Base-by-base conservation (phyloP, 305 asterid genomes). In the Plantago lanceolata region DNA sequence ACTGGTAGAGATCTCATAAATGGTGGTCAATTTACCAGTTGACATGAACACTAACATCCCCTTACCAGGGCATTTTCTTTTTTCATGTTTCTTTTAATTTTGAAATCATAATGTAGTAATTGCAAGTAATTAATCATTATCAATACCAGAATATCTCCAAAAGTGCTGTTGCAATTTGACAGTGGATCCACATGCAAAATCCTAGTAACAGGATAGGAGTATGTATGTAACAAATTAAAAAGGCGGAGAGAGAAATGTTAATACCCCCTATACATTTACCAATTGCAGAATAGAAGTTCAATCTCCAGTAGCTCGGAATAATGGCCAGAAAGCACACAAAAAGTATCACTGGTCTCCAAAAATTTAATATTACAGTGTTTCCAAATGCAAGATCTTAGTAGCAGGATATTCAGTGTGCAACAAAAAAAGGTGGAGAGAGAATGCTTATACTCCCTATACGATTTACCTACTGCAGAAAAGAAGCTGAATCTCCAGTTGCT, bases 1-100 rank as follows among this genome's bases (percentile, higher is more conserved):
- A 92, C 85, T 73, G 93, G 93, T 79, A 86, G 94, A 81, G 84
- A 83, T 81, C 87, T 84, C 81, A 75, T 79, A 84, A 81, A 80
- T 75, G 69, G 84, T 56, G 85, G 90, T 87, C 83, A 82, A 78
- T 83, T 80, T 85, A 91, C 90, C 94, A 81, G 80, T 86, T 75
- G 80, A 81, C 72, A 81, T 55, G 78, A 72, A 81, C 65, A 78
- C 90, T 89, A 86, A 80, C 82, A 69, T 81, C 98, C 96, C 96
- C 98, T 92, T 87, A 92, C 96, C 98, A 85, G 98, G 97, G 96
- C 4, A 40, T 12, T 0, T 40, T 40, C 47, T 2, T 13, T 40
- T 40, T 40, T 11, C 12, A 7, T 37, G 2, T 2, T 37, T 81
- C 37, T 63, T 71, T 77, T 79, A 69, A 76, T 72, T 68, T 56